These are phyloP conservation scores for Syncephalis fuscata DNA, from an alignment of 371 early-diverging fungal genomes.

Conservation along the genomic window DNA sequence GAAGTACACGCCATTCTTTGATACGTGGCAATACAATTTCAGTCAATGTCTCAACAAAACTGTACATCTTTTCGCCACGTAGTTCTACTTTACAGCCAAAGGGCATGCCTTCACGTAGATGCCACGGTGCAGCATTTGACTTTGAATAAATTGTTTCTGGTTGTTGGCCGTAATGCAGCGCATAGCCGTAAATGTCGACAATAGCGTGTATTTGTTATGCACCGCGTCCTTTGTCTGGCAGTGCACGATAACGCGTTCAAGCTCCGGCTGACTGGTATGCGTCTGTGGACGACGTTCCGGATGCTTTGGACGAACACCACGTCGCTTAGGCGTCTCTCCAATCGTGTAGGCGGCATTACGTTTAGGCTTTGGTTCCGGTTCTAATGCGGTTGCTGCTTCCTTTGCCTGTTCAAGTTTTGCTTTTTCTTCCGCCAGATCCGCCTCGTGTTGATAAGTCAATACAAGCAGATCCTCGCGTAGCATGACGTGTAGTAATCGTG, in stretches of 20 bases:
- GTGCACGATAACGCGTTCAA: slow-evolving; percentile 51
- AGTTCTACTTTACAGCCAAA: slow-evolving; percentile 66
- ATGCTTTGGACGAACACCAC: too few relatives aligned
- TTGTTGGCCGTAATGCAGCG: slow-evolving; percentile 68
- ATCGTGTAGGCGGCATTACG: too few relatives aligned
- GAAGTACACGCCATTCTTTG: slow-evolving; percentile 79
- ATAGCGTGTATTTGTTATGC: slow-evolving; percentile 69
- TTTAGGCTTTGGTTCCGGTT: too few relatives aligned
- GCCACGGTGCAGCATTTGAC: slow-evolving; percentile 65
- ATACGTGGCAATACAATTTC: slow-evolving; percentile 88
- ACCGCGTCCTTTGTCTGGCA: slow-evolving; percentile 74
- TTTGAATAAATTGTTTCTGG: slow-evolving; percentile 71
- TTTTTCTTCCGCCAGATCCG: too few relatives aligned
- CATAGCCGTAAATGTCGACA: slow-evolving; percentile 81
- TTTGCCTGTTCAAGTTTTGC: too few relatives aligned
- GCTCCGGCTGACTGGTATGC: slow-evolving; percentile 22
- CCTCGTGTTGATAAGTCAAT: too few relatives aligned
- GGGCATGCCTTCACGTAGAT: slow-evolving; percentile 77
- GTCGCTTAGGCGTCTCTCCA: too few relatives aligned
- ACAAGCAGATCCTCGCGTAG: too few relatives aligned
- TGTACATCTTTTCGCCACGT: slow-evolving; percentile 75
- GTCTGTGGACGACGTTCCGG: background rate
- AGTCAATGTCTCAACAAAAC: slow-evolving; percentile 85
- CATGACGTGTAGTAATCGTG: too few relatives aligned
- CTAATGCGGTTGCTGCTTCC: too few relatives aligned